Conservation (phyloP, 768 basidiomycete species). For the Kockovaella imperatae region DNA sequence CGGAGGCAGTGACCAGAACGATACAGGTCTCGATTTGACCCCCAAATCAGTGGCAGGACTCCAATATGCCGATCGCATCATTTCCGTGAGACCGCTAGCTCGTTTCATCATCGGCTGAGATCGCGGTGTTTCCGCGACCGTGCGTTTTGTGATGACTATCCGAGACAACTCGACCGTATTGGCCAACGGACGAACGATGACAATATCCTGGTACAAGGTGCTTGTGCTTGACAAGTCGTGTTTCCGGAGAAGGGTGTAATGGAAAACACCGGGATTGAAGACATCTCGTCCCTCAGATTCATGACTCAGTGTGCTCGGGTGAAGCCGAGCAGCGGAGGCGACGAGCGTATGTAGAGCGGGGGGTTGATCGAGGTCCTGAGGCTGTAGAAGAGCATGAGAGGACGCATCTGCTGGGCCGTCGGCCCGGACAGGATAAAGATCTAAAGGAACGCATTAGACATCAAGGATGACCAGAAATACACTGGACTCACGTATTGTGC, state of each 20-base stretch:
- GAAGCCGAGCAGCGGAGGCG: slow-evolving; percentile 54
- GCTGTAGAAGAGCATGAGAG: slow-evolving; percentile 51
- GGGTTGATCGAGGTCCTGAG: slow-evolving; percentile 51
- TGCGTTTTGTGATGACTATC: slow-evolving; percentile 7
- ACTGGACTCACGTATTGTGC: slow-evolving; percentile 45
- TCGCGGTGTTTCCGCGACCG: neutral
- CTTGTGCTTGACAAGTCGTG: slow-evolving; percentile 9
- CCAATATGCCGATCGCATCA: slow-evolving; percentile 20
- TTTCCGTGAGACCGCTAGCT: slow-evolving; percentile 35
- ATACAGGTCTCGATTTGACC: no score
- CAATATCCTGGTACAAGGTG: slow-evolving; percentile 16
- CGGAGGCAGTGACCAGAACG: no score
- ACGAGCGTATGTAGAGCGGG: slow-evolving; percentile 55
- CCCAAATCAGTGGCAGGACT: slow-evolving; percentile 5
- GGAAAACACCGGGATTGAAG: slow-evolving; percentile 27
- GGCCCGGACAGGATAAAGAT: slow-evolving; percentile 67
- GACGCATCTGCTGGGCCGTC: slow-evolving; percentile 58
- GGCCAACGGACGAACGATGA: slow-evolving; percentile 31
- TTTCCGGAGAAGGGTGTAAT: slow-evolving; percentile 2
- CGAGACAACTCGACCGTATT: slow-evolving; percentile 31
- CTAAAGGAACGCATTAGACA: slow-evolving; percentile 44
- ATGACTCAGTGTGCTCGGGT: slow-evolving; percentile 1
- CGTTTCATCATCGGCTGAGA: neutral
- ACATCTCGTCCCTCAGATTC: neutral
- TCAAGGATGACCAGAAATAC: neutral